These are phyloP conservation scores for Platanthera zijinensis DNA, from an alignment of 106 monocot genomes.

Conservation along the genomic window DNA sequence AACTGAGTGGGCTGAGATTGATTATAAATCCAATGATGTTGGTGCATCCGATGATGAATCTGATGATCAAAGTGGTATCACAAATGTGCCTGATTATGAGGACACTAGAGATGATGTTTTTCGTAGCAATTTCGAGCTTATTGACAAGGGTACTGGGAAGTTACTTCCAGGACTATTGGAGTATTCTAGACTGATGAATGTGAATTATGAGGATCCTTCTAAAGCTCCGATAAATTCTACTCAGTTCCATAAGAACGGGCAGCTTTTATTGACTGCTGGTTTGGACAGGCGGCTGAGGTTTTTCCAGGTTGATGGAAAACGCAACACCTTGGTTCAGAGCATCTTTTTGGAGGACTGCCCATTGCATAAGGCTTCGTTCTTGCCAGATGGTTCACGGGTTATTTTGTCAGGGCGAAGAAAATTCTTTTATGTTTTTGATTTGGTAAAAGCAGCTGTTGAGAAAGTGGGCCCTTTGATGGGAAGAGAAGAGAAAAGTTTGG, in stretches of 20 bases:
- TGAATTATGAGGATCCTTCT: slow-evolving; percentile 56
- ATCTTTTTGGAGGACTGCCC: slow-evolving; percentile 79
- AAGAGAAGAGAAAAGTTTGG: slow-evolving; percentile 80
- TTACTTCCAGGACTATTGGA: slow-evolving; percentile 71
- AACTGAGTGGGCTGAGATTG: slow-evolving; percentile 62
- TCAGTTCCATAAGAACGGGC: slow-evolving; percentile 82
- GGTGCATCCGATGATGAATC: slow-evolving; percentile 32
- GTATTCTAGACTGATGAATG: slow-evolving; percentile 68
- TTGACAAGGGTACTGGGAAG: slow-evolving; percentile 33
- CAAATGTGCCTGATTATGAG: slow-evolving; percentile 23
- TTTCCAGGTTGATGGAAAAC: slow-evolving; percentile 86
- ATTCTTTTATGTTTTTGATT: slow-evolving; percentile 81
- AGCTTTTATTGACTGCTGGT: slow-evolving; percentile 64
- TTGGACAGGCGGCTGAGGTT: slow-evolving; percentile 56
- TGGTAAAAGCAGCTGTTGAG: slow-evolving; percentile 58
- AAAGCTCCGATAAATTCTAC: slow-evolving; percentile 64
- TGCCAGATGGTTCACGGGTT: slow-evolving; percentile 82
- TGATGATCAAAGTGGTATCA: slow-evolving; percentile 37
- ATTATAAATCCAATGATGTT: background rate
- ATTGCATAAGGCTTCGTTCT: slow-evolving; percentile 60
- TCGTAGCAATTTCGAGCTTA: slow-evolving; percentile 46
- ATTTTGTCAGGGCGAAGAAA: slow-evolving; percentile 70
- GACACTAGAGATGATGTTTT: slow-evolving; percentile 30
- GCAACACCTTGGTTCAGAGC: slow-evolving; percentile 67
- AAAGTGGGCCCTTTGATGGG: slow-evolving; percentile 74